These are phyloP conservation scores for Coprinellus aureogranulatus DNA, from an alignment of 768 basidiomycete genomes.

Conservation along the genomic window DNA sequence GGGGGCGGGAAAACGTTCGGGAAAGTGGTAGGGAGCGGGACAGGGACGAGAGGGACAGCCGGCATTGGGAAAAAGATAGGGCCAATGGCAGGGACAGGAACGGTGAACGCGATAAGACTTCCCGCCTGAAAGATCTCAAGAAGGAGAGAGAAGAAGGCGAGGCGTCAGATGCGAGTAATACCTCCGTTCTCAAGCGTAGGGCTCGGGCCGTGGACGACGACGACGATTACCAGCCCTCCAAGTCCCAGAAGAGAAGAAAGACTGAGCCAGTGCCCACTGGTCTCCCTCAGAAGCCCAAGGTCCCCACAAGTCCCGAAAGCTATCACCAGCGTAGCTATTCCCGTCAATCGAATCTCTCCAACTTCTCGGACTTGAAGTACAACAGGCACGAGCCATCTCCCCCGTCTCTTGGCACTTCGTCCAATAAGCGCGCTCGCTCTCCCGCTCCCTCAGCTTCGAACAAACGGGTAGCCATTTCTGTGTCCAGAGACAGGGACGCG, in stretches of 20 bases:
- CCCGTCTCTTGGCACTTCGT: conserved; percentile 10
- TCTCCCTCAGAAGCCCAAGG: conserved; percentile 37
- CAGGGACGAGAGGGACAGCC: conserved; percentile 14
- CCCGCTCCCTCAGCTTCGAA: background rate
- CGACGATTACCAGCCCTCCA: conserved; percentile 18
- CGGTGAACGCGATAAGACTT: conserved; percentile 2
- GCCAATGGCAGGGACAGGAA: conserved; percentile 1
- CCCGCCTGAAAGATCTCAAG: conserved; percentile 4
- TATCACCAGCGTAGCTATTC: background rate
- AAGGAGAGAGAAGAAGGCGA: conserved; percentile 26
- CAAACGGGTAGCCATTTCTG: background rate
- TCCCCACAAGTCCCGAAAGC: background rate
- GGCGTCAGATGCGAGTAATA: conserved; percentile 16
- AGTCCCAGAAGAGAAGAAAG: conserved; percentile 13
- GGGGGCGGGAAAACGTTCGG: conserved; percentile 5
- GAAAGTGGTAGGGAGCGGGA: conserved; percentile 19
- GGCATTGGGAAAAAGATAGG: conserved; percentile 3
- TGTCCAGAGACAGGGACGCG: no score
- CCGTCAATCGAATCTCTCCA: background rate
- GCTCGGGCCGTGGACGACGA: conserved; percentile 32
- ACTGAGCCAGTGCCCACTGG: conserved; percentile 6
- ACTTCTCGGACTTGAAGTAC: background rate
- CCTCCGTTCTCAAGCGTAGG: conserved; percentile 39
- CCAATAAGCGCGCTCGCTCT: conserved; percentile 8
- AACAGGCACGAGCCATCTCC: conserved; percentile 9